phyloP scores from a whole-genome alignment of 1,139 yeast genomes.

The Lodderomyces parapsilosis region DNA sequence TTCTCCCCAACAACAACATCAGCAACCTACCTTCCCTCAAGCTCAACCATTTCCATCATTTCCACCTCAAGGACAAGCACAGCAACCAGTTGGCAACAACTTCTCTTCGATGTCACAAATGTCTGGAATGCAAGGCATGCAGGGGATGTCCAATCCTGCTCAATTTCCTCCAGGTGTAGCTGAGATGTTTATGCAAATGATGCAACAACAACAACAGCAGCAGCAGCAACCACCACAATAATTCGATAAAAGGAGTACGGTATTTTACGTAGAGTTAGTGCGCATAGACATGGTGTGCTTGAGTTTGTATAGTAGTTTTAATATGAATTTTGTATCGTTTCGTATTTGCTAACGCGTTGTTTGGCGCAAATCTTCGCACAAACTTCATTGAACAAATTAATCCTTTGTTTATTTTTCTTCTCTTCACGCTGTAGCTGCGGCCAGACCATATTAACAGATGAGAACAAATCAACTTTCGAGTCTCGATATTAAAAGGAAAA shows the following conservation, averaged over 20 bases:
- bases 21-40: slow-evolving; percentile 16
- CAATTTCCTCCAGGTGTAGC: slow-evolving; percentile 12
- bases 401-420: too few species aligned
- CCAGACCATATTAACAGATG: too few species aligned
- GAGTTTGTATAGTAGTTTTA: too few species aligned
- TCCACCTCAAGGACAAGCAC: slow-evolving; percentile 12
- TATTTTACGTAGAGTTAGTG: neutral
- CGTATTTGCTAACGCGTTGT: too few species aligned
- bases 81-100: slow-evolving; percentile 5
- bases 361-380: too few species aligned
- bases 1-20: slow-evolving; percentile 7
- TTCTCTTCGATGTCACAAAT: slow-evolving; percentile 2
- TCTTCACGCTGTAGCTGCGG: too few species aligned
- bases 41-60: slow-evolving; percentile 13
- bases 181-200: slow-evolving; percentile 16
- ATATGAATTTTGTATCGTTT: too few species aligned
- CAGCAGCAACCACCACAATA: slow-evolving; percentile 5
- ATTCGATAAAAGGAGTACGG: neutral
- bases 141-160: slow-evolving; percentile 2
- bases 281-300: too few species aligned
- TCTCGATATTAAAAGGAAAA: neutral
- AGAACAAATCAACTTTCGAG: neutral
- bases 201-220: slow-evolving; percentile 17
- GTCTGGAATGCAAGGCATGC: slow-evolving; percentile 14
- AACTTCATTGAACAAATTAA: too few species aligned